Conservation (phyloP, 2,329 filamentous ascomycete species). For the Fusarium caatingaense region DNA sequence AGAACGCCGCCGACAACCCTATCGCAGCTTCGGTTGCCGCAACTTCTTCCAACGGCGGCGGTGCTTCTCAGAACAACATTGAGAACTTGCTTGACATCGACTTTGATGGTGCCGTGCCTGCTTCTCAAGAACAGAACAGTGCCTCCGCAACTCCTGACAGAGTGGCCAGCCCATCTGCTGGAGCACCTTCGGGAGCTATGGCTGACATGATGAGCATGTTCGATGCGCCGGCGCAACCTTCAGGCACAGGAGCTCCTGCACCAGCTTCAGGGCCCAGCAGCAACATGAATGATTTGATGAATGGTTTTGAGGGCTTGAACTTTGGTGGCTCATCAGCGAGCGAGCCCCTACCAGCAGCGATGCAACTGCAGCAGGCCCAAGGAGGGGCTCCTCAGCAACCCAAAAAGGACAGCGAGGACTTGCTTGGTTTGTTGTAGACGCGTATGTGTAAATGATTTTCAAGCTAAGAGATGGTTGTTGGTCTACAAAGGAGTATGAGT, state of each 20-base stretch:
- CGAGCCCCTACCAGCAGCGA: constrained; percentile 72
- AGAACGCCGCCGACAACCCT: constrained; percentile 93
- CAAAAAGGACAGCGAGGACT: constrained; percentile 71
- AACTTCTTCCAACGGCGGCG: constrained; percentile 72
- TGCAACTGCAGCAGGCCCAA: constrained; percentile 62
- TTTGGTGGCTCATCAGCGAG: constrained; percentile 68
- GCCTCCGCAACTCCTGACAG: constrained; percentile 74
- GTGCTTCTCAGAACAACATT: constrained; percentile 76
- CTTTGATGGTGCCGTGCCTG: constrained; percentile 92
- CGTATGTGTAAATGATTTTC: constrained; percentile 13
- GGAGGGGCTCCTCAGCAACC: constrained; percentile 53
- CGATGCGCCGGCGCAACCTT: constrained; percentile 71
- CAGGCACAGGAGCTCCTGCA: constrained; percentile 55
- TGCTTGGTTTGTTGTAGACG: constrained; percentile 59
- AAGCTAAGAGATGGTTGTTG: constrained; percentile 20
- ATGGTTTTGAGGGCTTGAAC: constrained; percentile 86
- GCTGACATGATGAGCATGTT: constrained; percentile 77
- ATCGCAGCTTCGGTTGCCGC: constrained; percentile 86
- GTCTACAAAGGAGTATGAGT: constrained; percentile 35
- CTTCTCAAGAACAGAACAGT: constrained; percentile 75
- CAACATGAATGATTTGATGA: constrained; percentile 88
- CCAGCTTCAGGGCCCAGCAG: constrained; percentile 54
- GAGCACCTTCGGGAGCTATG: constrained; percentile 60
- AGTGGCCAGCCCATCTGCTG: constrained; percentile 70
- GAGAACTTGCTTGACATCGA: constrained; percentile 97